These are phyloP conservation scores for Sporothrix brasiliensis DNA, from an alignment of 2,329 filamentous ascomycete genomes.

Conservation along the genomic window DNA sequence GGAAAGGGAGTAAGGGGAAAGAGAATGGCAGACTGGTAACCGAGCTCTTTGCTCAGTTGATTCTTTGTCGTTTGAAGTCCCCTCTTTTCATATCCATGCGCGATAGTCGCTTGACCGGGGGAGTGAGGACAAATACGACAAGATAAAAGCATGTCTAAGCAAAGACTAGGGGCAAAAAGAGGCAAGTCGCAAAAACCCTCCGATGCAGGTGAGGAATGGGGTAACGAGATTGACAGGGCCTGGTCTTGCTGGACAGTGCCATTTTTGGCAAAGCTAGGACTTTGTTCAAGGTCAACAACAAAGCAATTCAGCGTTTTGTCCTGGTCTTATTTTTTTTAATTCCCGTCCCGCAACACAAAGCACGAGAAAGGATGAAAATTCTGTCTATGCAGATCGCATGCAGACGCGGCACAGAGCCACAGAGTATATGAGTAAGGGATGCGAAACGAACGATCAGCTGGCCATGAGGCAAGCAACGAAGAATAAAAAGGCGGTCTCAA, in stretches of 20 bases:
- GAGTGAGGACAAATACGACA: background rate
- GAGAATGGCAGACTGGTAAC: background rate
- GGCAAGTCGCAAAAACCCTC: conserved; percentile 15
- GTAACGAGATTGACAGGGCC: background rate
- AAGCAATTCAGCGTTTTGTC: no score
- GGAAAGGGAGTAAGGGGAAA: background rate
- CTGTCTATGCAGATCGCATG: conserved; percentile 9
- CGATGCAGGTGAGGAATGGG: conserved; percentile 14
- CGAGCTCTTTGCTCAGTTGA: no score
- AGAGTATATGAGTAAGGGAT: background rate
- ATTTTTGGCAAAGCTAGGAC: background rate
- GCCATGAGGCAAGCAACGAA: background rate
- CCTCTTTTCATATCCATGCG: no score
- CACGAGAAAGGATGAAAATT: background rate
- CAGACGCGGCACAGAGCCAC: conserved; percentile 1
- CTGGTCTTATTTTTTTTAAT: no score
- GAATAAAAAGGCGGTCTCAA: no score
- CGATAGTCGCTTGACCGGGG: background rate
- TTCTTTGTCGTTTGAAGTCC: no score
- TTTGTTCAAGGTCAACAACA: background rate
- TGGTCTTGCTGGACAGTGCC: background rate
- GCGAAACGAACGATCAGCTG: background rate
- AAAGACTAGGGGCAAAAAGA: background rate
- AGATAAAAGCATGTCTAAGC: background rate
- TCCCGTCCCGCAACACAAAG: background rate